These are phyloP conservation scores for Mitragyna speciosa DNA, from an alignment of 257 asterid species.

Conservation along the genomic window DNA sequence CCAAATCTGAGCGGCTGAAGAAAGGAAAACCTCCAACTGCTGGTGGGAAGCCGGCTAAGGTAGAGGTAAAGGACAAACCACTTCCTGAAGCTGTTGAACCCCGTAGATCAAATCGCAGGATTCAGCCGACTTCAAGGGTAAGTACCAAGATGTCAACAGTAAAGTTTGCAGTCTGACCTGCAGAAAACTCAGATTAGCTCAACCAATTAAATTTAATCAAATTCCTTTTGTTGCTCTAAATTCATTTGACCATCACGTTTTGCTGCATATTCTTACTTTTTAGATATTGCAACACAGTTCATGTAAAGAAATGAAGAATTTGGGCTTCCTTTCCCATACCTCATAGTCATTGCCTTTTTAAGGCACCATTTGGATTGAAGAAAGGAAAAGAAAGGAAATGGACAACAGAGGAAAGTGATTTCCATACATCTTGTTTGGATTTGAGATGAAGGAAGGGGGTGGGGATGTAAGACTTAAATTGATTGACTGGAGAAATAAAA, in stretches of 20 bases:
- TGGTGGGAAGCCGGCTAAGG: conserved; percentile 44
- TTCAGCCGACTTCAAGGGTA: conserved; percentile 99
- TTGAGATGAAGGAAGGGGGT: no score
- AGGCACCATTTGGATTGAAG: no score
- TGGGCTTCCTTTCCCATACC: not conserved
- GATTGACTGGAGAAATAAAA: no score
- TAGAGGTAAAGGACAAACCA: conserved; percentile 42
- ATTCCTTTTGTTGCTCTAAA: not conserved
- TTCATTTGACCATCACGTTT: not conserved
- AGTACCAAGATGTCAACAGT: conserved; percentile 10
- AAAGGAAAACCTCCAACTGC: conserved; percentile 52
- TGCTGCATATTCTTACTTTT: not conserved
- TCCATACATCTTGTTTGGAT: no score
- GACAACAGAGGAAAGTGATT: no score
- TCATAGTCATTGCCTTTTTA: no score
- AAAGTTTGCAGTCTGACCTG: not conserved
- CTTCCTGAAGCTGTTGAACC: conserved; percentile 62
- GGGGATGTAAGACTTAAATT: no score
- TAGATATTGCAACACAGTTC: not conserved
- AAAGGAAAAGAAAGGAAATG: no score
- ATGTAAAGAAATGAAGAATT: not conserved
- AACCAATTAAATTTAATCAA: not conserved
- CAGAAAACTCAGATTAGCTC: not conserved
- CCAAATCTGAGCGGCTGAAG: conserved; percentile 50
- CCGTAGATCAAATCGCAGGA: conserved; percentile 91